Conservation (phyloP, 345 rosid genomes). For the Dovyalis caffra region DNA sequence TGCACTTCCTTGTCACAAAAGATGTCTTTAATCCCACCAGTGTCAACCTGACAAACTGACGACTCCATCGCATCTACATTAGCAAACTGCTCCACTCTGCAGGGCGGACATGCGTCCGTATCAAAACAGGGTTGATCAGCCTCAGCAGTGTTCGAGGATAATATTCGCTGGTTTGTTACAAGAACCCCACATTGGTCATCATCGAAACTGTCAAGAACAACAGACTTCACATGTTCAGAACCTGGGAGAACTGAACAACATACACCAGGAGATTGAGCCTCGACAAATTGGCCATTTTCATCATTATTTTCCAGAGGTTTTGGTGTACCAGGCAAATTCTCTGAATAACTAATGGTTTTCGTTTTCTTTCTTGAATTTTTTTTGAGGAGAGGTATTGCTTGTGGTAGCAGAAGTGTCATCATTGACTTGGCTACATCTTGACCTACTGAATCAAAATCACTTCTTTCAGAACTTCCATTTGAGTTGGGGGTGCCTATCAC, state of each 20-base stretch:
- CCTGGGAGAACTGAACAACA: slow-evolving; percentile 20
- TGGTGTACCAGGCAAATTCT: slow-evolving; percentile 21
- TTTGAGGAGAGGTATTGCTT: slow-evolving; percentile 80
- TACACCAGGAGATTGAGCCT: slow-evolving; percentile 29
- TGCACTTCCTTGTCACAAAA: slow-evolving; percentile 30
- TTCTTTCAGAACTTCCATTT: slow-evolving; percentile 39
- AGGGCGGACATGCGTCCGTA: slow-evolving; percentile 13
- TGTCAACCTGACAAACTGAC: slow-evolving; percentile 27
- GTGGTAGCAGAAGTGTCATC: slow-evolving; percentile 89
- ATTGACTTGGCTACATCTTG: slow-evolving; percentile 62
- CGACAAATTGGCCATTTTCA: slow-evolving; percentile 25
- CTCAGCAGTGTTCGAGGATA: slow-evolving; percentile 24
- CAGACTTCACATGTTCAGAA: slow-evolving; percentile 26
- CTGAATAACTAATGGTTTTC: slow-evolving; percentile 18
- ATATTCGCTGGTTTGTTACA: slow-evolving; percentile 20
- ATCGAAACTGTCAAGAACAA: slow-evolving; percentile 53
- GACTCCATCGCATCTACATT: slow-evolving; percentile 8
- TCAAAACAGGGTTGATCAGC: slow-evolving; percentile 28
- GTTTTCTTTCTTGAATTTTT: too few species aligned
- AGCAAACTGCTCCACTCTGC: slow-evolving; percentile 15
- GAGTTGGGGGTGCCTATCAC: slow-evolving; percentile 39
- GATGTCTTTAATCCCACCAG: slow-evolving; percentile 20
- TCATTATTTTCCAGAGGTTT: slow-evolving; percentile 26
- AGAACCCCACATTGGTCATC: slow-evolving; percentile 31
- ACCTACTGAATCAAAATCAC: slow-evolving; percentile 53